phyloP scores from a whole-genome alignment of 139 green algal species.

The Cymbomonas tetramitiformis region DNA sequence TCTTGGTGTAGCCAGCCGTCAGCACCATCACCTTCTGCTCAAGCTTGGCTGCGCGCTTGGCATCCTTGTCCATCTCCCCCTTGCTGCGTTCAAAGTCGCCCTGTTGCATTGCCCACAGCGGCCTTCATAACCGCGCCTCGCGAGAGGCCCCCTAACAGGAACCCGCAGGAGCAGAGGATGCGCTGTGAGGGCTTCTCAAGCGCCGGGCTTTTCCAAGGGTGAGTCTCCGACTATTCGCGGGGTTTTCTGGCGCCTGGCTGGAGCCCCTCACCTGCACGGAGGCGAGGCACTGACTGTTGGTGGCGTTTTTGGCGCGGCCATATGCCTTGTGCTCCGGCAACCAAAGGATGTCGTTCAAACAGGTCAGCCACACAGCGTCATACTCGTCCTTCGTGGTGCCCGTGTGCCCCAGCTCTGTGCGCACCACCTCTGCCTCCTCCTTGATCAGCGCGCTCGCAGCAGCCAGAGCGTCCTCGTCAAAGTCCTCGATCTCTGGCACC shows the following conservation, averaged over 20 bases:
- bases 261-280: constrained; percentile 28
- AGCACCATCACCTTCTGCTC: constrained; percentile 45
- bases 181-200: no score
- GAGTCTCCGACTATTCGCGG: no score
- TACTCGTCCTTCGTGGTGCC: constrained; percentile 35
- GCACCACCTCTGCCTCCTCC: constrained; percentile 33
- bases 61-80: constrained; percentile 58
- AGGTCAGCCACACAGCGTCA: constrained; percentile 31
- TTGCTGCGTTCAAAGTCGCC: constrained; percentile 43
- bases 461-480: not conserved
- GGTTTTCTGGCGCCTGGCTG: no score
- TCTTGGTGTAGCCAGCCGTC: constrained; percentile 14
- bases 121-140: no score
- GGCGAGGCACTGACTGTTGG: constrained; percentile 37
- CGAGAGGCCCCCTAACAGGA: no score
- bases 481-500: not conserved
- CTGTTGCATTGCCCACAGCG: no score
- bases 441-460: constrained; percentile 32
- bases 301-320: constrained; percentile 32
- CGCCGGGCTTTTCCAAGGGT: no score
- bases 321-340: constrained; percentile 40
- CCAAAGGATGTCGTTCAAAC: constrained; percentile 47
- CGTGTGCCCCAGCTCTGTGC: constrained; percentile 30
- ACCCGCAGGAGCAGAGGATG: no score
- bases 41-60: constrained; percentile 52